Conservation (phyloP, 768 basidiomycete species). For the Nevesoporus exiguus region DNA sequence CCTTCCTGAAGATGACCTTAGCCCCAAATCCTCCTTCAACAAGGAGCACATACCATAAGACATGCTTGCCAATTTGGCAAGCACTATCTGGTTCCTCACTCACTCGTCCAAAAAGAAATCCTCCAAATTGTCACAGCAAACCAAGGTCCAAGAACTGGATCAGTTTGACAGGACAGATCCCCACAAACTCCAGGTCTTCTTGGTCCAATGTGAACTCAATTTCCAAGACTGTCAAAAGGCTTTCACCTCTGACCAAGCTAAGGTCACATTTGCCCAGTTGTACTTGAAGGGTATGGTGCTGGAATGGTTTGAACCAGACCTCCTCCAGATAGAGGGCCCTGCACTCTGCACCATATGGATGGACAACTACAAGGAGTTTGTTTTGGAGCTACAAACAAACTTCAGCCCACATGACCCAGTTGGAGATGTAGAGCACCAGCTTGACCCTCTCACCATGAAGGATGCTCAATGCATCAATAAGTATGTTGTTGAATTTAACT, state of each 20-base stretch:
- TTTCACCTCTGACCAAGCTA: background rate
- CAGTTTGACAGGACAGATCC: background rate
- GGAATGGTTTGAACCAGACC: background rate
- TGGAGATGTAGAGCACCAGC: background rate
- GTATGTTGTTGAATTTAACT: background rate
- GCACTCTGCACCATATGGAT: background rate
- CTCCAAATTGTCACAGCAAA: background rate
- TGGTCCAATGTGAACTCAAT: background rate
- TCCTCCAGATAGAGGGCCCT: background rate
- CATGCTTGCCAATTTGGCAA: too few species aligned
- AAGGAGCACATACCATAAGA: too few species aligned
- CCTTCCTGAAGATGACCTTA: too few species aligned
- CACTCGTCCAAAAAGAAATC: too few species aligned
- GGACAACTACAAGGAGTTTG: background rate
- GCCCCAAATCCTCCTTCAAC: too few species aligned
- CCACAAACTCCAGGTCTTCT: background rate
- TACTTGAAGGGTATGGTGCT: background rate
- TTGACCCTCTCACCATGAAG: background rate
- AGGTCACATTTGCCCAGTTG: background rate
- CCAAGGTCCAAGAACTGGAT: background rate
- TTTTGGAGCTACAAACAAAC: background rate
- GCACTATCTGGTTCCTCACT: too few species aligned
- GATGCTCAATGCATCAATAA: background rate
- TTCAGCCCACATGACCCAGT: background rate
- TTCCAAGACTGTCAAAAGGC: background rate